phyloP scores from a whole-genome alignment of 2,329 filamentous ascomycete genomes.

The Gaeumannomyces tritici region DNA sequence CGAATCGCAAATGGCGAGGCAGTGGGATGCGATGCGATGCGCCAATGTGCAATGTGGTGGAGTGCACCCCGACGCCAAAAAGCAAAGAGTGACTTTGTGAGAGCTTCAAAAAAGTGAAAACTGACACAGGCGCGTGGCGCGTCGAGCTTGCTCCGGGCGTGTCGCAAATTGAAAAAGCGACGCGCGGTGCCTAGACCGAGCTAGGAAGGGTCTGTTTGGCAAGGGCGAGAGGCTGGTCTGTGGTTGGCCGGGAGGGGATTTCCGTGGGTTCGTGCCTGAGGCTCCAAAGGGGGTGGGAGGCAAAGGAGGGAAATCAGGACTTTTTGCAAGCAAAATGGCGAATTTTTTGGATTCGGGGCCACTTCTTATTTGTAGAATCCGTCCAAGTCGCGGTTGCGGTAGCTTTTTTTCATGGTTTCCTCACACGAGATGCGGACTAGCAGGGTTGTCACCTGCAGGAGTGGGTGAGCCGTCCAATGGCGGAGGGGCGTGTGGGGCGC shows the following conservation, averaged over 20 bases:
- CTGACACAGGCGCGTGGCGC: not conserved
- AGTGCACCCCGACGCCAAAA: slow-evolving; percentile 11
- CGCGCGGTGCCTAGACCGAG: not conserved
- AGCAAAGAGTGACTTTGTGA: slow-evolving; percentile 12
- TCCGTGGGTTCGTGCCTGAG: slow-evolving; percentile 9
- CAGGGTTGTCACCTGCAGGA: slow-evolving; percentile 9
- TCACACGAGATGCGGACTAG: slow-evolving; percentile 7
- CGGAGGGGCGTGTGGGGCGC: not conserved
- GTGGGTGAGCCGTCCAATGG: slow-evolving; percentile 9
- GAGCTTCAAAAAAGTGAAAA: not conserved
- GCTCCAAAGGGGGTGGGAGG: slow-evolving; percentile 4
- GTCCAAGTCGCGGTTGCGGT: slow-evolving; percentile 11
- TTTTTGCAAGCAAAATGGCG: slow-evolving; percentile 21
- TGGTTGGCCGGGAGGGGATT: slow-evolving; percentile 1
- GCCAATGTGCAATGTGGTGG: not conserved
- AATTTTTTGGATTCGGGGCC: slow-evolving; percentile 27
- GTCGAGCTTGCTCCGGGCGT: slow-evolving; percentile 1
- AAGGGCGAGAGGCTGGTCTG: not conserved
- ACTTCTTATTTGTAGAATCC: slow-evolving; percentile 33
- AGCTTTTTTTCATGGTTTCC: slow-evolving; percentile 10
- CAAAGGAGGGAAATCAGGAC: slow-evolving; percentile 17
- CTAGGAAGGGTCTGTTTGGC: not conserved
- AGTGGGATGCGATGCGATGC: not conserved
- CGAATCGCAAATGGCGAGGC: slow-evolving; percentile 13
- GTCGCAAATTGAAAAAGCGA: slow-evolving; percentile 3